Percentiles rank a stretch among this genome's conserved stretches.
Evolutionary conservation across 2,329 filamentous ascomycete species (phyloP).

Genomic region (Scleromitrula shiraiana): DNA sequence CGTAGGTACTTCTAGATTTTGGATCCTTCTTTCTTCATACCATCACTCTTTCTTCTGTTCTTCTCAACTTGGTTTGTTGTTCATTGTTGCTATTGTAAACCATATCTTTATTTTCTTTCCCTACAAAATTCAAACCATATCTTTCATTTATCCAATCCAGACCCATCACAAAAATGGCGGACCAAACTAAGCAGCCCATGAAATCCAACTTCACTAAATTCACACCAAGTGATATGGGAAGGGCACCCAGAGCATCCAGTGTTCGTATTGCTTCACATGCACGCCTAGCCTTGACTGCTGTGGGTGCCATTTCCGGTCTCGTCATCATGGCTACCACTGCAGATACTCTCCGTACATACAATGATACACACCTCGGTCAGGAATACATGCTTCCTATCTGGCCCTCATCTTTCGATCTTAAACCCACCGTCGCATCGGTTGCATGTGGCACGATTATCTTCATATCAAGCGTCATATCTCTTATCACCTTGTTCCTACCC

Average conservation of each 20-base stretch:
- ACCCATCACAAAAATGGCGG: conserved; percentile 5
- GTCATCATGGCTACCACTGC: conserved; percentile 46
- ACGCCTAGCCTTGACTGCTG: conserved; percentile 39
- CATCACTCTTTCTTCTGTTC: background rate
- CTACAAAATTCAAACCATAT: background rate
- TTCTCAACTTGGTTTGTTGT: background rate
- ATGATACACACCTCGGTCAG: conserved; percentile 41
- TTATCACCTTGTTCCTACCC: conserved; percentile 41
- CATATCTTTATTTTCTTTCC: background rate
- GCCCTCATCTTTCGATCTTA: conserved; percentile 49
- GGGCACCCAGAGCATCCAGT: conserved; percentile 31
- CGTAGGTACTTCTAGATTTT: conserved; percentile 3
- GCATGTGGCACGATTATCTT: conserved; percentile 43
- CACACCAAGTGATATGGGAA: conserved; percentile 5
- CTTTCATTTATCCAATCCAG: background rate
- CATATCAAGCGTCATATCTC: conserved; percentile 39
- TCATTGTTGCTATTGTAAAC: background rate
- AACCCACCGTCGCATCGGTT: conserved; percentile 48
- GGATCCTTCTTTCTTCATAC: background rate
- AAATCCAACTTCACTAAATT: conserved; percentile 3
- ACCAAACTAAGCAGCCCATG: background rate
- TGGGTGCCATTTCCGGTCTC: conserved; percentile 44
- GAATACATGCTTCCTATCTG: conserved; percentile 47
- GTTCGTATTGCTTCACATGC: conserved; percentile 17
- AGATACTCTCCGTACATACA: conserved; percentile 47